A percentile compares a stretch with the other conserved stretches of the same genome.
Conservation (phyloP, 257 asterid genomes). For the Ajuga chamaepitys region DNA sequence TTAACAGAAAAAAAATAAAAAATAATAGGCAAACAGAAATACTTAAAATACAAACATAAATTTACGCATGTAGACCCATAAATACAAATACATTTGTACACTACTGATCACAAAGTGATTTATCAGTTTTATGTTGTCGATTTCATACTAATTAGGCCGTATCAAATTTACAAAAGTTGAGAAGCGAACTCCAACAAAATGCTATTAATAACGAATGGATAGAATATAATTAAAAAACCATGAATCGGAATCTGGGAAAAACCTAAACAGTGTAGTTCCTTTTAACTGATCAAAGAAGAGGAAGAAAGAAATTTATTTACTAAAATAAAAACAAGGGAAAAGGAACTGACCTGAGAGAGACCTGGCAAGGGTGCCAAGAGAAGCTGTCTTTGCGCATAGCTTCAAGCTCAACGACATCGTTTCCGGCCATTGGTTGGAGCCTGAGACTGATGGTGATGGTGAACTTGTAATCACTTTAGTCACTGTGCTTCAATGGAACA, state of each 20-base stretch:
- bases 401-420: constrained; percentile 40
- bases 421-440: constrained; percentile 16
- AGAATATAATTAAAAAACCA: neutral
- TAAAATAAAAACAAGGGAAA: neutral
- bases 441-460: no score
- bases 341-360: constrained; percentile 41
- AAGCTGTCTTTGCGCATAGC: constrained; percentile 41
- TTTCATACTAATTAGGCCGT: neutral
- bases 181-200: neutral
- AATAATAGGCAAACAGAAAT: no score
- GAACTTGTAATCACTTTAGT: no score
- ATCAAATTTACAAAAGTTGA: neutral
- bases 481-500: no score
- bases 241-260: neutral
- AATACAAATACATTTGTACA: neutral
- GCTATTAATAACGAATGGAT: neutral
- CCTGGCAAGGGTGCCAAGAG: constrained; percentile 65
- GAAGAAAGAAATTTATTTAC: neutral
- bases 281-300: neutral
- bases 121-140: neutral
- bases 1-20: neutral
- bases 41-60: neutral
- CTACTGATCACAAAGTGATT: neutral
- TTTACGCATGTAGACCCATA: neutral
- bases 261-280: neutral